Evolutionary conservation across 2,329 filamentous ascomycete species (phyloP).

Genomic region (Exophiala dermatitidis): DNA sequence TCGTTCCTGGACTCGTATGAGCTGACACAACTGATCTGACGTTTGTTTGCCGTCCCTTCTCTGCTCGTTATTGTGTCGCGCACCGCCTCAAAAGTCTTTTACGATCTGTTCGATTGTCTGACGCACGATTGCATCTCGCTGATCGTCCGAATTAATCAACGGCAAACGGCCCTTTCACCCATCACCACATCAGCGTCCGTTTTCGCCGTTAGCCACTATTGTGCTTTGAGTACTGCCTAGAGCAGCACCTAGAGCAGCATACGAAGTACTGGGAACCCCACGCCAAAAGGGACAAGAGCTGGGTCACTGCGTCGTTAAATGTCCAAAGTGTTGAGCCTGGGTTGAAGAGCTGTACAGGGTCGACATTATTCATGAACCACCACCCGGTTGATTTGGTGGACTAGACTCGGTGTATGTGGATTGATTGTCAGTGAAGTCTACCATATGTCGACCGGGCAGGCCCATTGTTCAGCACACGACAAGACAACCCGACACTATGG

Average conservation of each 20-base stretch:
- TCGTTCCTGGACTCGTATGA: conserved; percentile 9
- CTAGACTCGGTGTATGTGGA: conserved; percentile 1
- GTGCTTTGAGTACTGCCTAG: conserved; percentile 10
- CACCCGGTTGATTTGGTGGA: background rate
- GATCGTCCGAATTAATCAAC: background rate
- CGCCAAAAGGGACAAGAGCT: conserved; percentile 2
- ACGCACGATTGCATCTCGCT: background rate
- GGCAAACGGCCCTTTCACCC: too few species aligned
- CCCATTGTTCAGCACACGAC: conserved; percentile 6
- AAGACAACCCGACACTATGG: conserved; percentile 14
- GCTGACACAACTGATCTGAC: conserved; percentile 15
- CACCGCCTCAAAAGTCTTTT: too few species aligned
- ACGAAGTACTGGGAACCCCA: conserved; percentile 2
- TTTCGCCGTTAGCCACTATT: background rate
- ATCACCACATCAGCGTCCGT: too few species aligned
- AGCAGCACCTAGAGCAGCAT: conserved; percentile 15
- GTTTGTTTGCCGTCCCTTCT: background rate
- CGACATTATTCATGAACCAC: background rate
- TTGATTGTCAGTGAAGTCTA: conserved; percentile 4
- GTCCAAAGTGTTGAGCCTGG: conserved; percentile 6
- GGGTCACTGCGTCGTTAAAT: conserved; percentile 1
- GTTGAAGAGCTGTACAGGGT: conserved; percentile 5
- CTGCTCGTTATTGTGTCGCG: too few species aligned
- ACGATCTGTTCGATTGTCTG: background rate
- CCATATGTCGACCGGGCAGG: conserved; percentile 13